Evolutionary conservation across 1,139 yeast genomes (phyloP), one percentile per base, ranked within the genome.

Genomic region (Scheffersomyces stambukii): DNA sequence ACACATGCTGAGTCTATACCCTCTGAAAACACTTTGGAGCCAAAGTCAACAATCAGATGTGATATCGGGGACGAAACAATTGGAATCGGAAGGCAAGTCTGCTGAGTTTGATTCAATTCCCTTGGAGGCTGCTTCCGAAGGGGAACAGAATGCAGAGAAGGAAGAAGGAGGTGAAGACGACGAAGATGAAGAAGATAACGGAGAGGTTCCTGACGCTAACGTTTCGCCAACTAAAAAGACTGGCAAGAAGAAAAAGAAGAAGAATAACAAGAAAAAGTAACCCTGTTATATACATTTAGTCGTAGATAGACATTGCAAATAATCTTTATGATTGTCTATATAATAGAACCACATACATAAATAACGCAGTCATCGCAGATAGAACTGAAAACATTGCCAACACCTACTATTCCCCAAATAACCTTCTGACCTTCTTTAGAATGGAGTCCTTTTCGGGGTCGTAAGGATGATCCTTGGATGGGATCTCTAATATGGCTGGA

Each of bases 381-480:
- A 23, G 30, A 22, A 32, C 26, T 12, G 5, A 13, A 9, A n/a
- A n/a, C n/a, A n/a, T n/a, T n/a, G n/a, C n/a, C n/a, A n/a, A n/a
- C n/a, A n/a, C n/a, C n/a, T n/a, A n/a, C 48, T 67, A 86, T 62
- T 89, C 97, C 25, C 97, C 97, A 64, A 89, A 89, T 43, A 91
- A 66, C 54, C 95, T 78, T 66, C 95, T 82, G 18, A 91, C 98
- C 55, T 94, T 81, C 64, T 93, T 81, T 62, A 91, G 71, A 32
- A 91, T 88, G 13, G 95, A 82, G 59, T 91, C 99, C 77, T 89
- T 93, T 57, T 89, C 97, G 14, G 98, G 98, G 57, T 91, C 89
- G 55, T 91, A 91, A 13, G 99, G 98, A 55, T 91, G 97, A 52
- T 91, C 99, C 64, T 91, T 91, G 11, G 97, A 85, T 21, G 99